Conservation (phyloP, 108 stramenopile species). For the Nitzschia palea region DNA sequence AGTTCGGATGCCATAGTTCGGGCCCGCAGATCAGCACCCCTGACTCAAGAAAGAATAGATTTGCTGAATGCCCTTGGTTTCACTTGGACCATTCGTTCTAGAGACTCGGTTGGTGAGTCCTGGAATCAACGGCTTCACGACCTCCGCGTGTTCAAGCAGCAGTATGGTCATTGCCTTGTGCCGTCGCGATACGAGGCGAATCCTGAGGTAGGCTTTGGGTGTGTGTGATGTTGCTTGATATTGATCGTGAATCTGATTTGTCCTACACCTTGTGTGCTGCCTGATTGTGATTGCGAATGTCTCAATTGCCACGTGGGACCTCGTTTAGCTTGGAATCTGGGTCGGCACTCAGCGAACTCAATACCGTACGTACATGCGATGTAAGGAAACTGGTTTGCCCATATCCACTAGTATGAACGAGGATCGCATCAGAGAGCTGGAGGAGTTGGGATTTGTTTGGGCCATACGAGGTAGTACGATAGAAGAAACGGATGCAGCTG, state of each 20-base stretch:
- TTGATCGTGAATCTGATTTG: too few relatives aligned
- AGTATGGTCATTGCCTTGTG: conserved; percentile 38
- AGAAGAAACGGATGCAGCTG: conserved; percentile 3
- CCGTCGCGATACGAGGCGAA: conserved; percentile 34
- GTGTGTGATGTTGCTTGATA: too few relatives aligned
- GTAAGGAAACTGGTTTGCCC: conserved; percentile 25
- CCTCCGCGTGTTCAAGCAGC: conserved; percentile 35
- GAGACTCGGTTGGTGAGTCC: conserved; percentile 44
- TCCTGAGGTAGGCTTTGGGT: conserved; percentile 49
- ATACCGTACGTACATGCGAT: conserved; percentile 29
- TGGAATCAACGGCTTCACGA: conserved; percentile 54
- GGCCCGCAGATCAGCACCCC: conserved; percentile 32
- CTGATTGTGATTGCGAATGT: too few relatives aligned
- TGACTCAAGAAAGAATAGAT: conserved; percentile 63
- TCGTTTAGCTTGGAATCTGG: conserved; percentile 24
- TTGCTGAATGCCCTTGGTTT: conserved; percentile 62
- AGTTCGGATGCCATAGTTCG: too few relatives aligned
- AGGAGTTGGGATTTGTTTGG: conserved; percentile 47
- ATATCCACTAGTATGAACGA: conserved; percentile 27
- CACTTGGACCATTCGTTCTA: conserved; percentile 63
- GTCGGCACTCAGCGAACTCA: conserved; percentile 46
- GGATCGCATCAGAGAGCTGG: conserved; percentile 36
- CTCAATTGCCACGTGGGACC: neutral
- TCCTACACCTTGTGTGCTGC: too few relatives aligned
- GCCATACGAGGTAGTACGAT: conserved; percentile 30